Evolutionary conservation across 164 flowering plant species (phyloP).

Genomic region (Echeveria elegans): DNA sequence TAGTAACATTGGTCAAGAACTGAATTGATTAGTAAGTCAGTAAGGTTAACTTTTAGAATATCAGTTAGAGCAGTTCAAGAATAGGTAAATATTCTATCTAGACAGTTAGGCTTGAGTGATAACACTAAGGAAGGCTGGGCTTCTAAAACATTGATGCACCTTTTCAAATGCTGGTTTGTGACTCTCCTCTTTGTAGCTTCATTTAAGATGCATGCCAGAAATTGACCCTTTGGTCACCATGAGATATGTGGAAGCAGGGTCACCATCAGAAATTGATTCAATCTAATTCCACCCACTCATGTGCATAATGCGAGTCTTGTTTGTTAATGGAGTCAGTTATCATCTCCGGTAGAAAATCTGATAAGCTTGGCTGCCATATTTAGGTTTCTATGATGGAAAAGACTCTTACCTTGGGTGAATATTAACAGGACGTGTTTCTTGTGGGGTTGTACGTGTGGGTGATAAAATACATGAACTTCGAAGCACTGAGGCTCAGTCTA

Average conservation of each 20-base stretch:
- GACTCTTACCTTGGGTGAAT: conserved; percentile 85
- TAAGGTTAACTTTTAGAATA: too few species aligned
- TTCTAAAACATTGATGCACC: conserved; percentile 66
- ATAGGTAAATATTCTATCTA: too few species aligned
- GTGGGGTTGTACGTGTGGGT: conserved; percentile 73
- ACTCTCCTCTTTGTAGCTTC: conserved; percentile 1
- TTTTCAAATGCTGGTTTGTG: conserved; percentile 92
- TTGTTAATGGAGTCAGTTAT: not conserved
- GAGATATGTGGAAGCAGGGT: not conserved
- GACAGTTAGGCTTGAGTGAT: too few species aligned
- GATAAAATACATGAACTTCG: conserved; percentile 84
- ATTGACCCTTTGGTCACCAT: not conserved
- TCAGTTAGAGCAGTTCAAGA: too few species aligned
- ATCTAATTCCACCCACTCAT: not conserved
- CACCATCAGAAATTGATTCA: not conserved
- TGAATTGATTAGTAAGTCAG: too few species aligned
- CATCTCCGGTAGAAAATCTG: not conserved
- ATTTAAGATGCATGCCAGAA: not conserved
- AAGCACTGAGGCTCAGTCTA: too few species aligned
- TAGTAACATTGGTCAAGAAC: too few species aligned
- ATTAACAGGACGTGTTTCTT: conserved; percentile 78
- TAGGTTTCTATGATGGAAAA: conserved; percentile 98
- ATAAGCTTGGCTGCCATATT: conserved; percentile 19
- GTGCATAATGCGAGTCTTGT: not conserved
- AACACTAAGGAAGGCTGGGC: conserved; percentile 99